Evolutionary conservation across 2,329 filamentous ascomycete species (phyloP), one percentile per base, ranked within the genome.

Genomic region (Geosmithia flava): DNA sequence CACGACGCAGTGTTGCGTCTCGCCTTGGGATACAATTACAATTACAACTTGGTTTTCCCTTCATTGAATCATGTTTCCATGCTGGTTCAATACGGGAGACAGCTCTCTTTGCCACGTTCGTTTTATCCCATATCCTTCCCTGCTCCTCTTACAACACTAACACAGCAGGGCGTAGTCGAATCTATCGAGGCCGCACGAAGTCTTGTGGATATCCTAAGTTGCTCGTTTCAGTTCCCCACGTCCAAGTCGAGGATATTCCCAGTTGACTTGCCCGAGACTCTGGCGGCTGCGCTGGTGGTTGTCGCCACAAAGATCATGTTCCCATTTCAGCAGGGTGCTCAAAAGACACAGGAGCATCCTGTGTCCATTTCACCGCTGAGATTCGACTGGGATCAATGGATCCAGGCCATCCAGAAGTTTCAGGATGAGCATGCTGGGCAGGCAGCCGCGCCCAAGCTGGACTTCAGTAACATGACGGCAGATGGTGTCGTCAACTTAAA

Each of bases 261-360:
- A 8, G 65, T 81, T 16, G 70, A 80, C 46, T 75, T 84, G 52
- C 88, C 93, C 0, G 93, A 97, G 58, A 69, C 86, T 6, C 76
- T 85, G 42, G 67, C 96, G 1, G 70, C 88, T 48, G 73, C 81
- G 3, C 68, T 87, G 3, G 62, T 95, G 3, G 69, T 95, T 2
- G 72, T 95, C 15, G 80, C 85, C 3, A 80, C 84, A 3, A 96
- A 96, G 56, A 62, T 95, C 2, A 70, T 85, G 19, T 89, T 87
- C 56, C 87, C 91, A 0, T 79, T 95, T 43, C 80, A 87, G 56
- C 67, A 69, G 8, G 10, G 42, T 20, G 57, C 70, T 54, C 8
- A 27, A 8, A 27, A 4, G 8, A 27, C 23, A n/a, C 73, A 7
- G 62, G 59, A 37, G 70, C 68, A 17, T 47, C 56, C 19, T 20